A percentile compares a stretch with the other conserved stretches of the same genome.
Evolutionary conservation across 768 basidiomycete genomes (phyloP).

Genomic region (Neoboletus subvelutipes): DNA sequence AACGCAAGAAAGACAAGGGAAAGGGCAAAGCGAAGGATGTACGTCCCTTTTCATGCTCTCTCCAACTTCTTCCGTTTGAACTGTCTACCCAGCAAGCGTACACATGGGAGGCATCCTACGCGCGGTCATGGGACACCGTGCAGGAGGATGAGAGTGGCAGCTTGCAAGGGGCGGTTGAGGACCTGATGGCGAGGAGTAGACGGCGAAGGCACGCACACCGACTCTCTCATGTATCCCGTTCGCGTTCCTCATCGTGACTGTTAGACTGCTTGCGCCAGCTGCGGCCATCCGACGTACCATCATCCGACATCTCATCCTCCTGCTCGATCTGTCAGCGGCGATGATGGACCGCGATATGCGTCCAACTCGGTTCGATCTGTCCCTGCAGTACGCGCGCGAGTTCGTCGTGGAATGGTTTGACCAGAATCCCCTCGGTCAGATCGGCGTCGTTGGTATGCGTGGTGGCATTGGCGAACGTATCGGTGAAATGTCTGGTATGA

Average conservation of each 20-base stretch:
- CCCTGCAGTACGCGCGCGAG: conserved; percentile 85
- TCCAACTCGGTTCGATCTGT: conserved; percentile 89
- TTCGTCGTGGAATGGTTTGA: conserved; percentile 98
- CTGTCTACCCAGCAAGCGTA: conserved; percentile 63
- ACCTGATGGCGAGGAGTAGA: conserved; percentile 81
- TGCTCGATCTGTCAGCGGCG: conserved; percentile 88
- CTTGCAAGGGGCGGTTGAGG: conserved; percentile 85
- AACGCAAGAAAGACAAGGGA: conserved; percentile 54
- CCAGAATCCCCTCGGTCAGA: conserved; percentile 97
- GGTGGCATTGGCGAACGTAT: conserved; percentile 89
- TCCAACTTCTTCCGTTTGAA: not conserved
- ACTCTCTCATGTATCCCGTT: not conserved
- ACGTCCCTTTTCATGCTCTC: conserved; percentile 5
- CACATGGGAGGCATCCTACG: conserved; percentile 95
- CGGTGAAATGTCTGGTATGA: conserved; percentile 87
- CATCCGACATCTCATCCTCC: conserved; percentile 89
- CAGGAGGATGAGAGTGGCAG: conserved; percentile 95
- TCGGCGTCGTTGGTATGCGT: conserved; percentile 91
- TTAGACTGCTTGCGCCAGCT: conserved; percentile 76
- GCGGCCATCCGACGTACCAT: conserved; percentile 91
- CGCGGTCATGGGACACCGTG: conserved; percentile 94
- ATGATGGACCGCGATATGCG: conserved; percentile 98
- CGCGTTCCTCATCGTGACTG: conserved; percentile 6
- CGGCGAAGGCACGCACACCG: conserved; percentile 63
- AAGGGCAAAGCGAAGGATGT: conserved; percentile 37